Conservation (phyloP, 768 basidiomycete genomes). For the Chlorophyllum brunneum region DNA sequence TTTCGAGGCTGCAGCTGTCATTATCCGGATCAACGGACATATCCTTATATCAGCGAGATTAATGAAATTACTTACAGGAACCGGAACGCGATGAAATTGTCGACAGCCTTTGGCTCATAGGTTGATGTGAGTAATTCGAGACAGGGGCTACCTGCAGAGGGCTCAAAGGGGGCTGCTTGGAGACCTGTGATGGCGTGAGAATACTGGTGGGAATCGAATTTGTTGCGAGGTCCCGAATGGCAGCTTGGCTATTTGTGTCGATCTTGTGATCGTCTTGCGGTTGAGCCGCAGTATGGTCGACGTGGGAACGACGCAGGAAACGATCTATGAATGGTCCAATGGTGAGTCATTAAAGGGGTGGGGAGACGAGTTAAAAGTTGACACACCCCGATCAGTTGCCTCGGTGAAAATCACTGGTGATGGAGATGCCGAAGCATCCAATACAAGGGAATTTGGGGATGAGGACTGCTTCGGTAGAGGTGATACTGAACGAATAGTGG, state of each 20-base stretch:
- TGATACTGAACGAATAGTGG: background rate
- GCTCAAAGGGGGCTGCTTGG: background rate
- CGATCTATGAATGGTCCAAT: background rate
- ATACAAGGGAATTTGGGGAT: background rate
- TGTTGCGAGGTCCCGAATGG: background rate
- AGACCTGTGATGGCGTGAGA: background rate
- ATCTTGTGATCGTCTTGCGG: background rate
- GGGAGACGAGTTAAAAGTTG: background rate
- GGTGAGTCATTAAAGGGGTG: background rate
- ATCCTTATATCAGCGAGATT: background rate
- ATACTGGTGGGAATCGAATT: background rate
- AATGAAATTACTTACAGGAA: background rate
- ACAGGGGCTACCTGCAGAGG: background rate
- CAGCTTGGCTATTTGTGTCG: background rate
- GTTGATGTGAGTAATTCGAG: background rate
- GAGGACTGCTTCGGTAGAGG: background rate
- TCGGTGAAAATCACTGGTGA: background rate
- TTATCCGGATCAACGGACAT: background rate
- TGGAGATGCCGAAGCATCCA: background rate
- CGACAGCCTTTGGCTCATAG: background rate
- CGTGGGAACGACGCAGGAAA: background rate
- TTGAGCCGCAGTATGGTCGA: background rate
- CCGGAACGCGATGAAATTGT: constrained; percentile 4
- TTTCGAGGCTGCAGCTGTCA: background rate
- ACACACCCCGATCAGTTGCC: background rate